These are phyloP conservation scores for Cochlearia excelsa DNA, from an alignment of 345 rosid species.

Conservation along the genomic window DNA sequence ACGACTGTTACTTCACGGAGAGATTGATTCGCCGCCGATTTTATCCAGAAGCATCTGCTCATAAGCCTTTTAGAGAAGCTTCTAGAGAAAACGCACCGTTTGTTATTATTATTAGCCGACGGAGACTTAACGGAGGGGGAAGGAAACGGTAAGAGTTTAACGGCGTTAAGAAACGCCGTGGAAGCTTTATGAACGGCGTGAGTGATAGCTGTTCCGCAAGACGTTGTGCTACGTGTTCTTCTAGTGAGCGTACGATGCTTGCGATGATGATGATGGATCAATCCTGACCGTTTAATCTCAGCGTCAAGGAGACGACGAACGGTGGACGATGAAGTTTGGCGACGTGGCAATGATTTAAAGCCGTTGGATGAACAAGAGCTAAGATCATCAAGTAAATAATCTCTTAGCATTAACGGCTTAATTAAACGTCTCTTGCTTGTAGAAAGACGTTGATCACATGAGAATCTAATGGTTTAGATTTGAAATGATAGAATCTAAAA, in stretches of 20 bases:
- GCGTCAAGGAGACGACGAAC: constrained; percentile 54
- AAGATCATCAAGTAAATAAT: constrained; percentile 67
- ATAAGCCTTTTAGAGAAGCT: constrained; percentile 54
- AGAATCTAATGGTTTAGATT: constrained; percentile 28
- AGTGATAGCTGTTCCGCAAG: constrained; percentile 36
- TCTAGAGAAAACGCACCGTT: constrained; percentile 35
- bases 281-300: constrained; percentile 52
- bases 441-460: constrained; percentile 33
- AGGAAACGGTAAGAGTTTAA: constrained; percentile 55
- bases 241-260: no score
- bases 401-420: constrained; percentile 66
- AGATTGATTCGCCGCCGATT: no score
- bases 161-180: constrained; percentile 52
- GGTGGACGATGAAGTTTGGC: constrained; percentile 27
- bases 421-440: constrained; percentile 33
- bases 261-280: constrained; percentile 20
- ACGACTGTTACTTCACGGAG: no score
- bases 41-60: constrained; percentile 50
- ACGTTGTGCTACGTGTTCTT: no score
- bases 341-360: constrained; percentile 83
- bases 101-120: constrained; percentile 7
- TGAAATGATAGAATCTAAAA: constrained; percentile 31
- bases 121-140: constrained; percentile 30
- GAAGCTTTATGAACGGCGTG: constrained; percentile 68
- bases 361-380: constrained; percentile 89